Evolutionary conservation across 495 filamentous ascomycete species (phyloP).

Genomic region (Penicillium diatomitis): DNA sequence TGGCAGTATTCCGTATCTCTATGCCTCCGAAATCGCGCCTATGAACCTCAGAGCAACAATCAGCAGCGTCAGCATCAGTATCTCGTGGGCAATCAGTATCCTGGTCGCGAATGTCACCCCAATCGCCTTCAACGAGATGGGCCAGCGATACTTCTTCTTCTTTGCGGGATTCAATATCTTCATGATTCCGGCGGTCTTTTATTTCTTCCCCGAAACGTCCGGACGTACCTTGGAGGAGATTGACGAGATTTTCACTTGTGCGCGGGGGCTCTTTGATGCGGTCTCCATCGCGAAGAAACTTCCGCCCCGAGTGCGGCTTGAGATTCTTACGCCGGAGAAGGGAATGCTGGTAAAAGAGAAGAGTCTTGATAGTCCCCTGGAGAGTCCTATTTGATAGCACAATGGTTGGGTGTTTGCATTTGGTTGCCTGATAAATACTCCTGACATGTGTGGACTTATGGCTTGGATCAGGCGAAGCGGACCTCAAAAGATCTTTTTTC

Average conservation of each 20-base stretch:
- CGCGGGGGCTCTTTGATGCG: constrained; percentile 7
- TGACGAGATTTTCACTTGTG: constrained; percentile 36
- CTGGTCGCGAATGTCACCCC: constrained; percentile 14
- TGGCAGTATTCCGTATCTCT: constrained; percentile 45
- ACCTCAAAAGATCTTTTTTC: too few species aligned
- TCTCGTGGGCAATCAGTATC: constrained; percentile 35
- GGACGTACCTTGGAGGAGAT: constrained; percentile 43
- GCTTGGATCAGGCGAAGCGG: too few species aligned
- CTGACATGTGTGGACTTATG: too few species aligned
- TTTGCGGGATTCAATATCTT: constrained; percentile 42
- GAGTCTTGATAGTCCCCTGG: background rate
- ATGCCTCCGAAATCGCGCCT: constrained; percentile 44
- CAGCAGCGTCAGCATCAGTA: constrained; percentile 38
- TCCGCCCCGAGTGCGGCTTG: constrained; percentile 1
- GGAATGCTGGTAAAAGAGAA: constrained; percentile 2
- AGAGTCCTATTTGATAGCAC: background rate
- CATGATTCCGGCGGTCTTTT: constrained; percentile 52
- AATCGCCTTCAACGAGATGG: constrained; percentile 13
- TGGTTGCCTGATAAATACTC: too few species aligned
- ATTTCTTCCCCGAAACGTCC: constrained; percentile 51
- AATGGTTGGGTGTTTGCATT: too few species aligned
- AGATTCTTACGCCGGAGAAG: constrained; percentile 3
- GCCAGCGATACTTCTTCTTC: constrained; percentile 14
- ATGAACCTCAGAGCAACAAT: constrained; percentile 39
- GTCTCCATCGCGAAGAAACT: constrained; percentile 10